Evolutionary conservation across 2,329 filamentous ascomycete species (phyloP).

Genomic region (Ascomycota sp.): DNA sequence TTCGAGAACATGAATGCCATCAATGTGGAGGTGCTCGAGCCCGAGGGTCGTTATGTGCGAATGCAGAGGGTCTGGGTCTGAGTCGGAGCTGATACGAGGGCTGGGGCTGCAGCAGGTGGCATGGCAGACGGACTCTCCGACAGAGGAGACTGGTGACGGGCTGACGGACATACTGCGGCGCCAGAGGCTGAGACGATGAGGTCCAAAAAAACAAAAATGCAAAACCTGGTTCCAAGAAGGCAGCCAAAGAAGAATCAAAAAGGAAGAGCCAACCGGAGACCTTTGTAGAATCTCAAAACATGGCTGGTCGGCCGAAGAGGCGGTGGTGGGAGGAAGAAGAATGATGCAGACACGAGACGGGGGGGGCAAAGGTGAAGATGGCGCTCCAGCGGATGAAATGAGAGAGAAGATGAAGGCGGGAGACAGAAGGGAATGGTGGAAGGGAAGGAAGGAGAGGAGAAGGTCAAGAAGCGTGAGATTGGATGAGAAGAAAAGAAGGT

Average conservation of each 20-base stretch:
- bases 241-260: conserved; percentile 13
- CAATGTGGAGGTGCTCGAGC: conserved; percentile 7
- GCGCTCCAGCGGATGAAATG: not conserved
- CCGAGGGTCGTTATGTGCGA: not conserved
- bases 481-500: too few relatives aligned
- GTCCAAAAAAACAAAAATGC: conserved; percentile 13
- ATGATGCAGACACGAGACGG: conserved; percentile 2
- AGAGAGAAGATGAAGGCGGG: not conserved
- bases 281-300: conserved; percentile 13
- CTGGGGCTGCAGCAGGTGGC: too few relatives aligned
- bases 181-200: conserved; percentile 6
- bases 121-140: too few relatives aligned
- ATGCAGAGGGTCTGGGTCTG: conserved; percentile 1
- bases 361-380: not conserved
- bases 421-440: not conserved
- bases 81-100: too few relatives aligned
- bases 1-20: conserved; percentile 14
- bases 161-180: conserved; percentile 14
- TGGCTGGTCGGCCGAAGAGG: conserved; percentile 9
- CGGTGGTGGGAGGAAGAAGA: conserved; percentile 4
- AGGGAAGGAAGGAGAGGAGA: too few relatives aligned
- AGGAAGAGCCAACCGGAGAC: not conserved
- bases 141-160: conserved; percentile 5
- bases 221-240: conserved; percentile 19
- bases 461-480: too few relatives aligned